These are phyloP conservation scores for Yamadazyma diddensiae DNA, from an alignment of 1,139 yeast species.

Conservation along the genomic window DNA sequence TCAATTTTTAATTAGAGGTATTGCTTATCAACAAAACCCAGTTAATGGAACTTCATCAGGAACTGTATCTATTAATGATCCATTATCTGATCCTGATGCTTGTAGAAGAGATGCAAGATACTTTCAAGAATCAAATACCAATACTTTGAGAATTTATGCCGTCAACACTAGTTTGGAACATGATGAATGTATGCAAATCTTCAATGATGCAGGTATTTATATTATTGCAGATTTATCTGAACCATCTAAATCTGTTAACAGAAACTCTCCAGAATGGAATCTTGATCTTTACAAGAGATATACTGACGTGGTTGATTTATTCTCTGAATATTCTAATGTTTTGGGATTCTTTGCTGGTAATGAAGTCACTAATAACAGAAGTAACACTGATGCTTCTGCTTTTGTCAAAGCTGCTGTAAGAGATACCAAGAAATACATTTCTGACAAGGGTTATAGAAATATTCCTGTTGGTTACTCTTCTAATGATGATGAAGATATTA, in stretches of 20 bases:
- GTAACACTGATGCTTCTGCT: slow-evolving; percentile 77
- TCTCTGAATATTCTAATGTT: slow-evolving; percentile 70
- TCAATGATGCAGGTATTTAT: slow-evolving; percentile 74
- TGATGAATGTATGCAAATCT: slow-evolving; percentile 60
- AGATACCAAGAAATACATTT: slow-evolving; percentile 75
- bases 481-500: slow-evolving; percentile 72
- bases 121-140: slow-evolving; percentile 57
- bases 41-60: slow-evolving; percentile 29
- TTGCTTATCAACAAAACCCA: slow-evolving; percentile 46
- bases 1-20: slow-evolving; percentile 44
- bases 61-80: slow-evolving; percentile 52
- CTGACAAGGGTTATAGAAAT: slow-evolving; percentile 58
- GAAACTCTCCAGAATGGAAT: slow-evolving; percentile 62
- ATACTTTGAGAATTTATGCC: slow-evolving; percentile 73
- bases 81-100: slow-evolving; percentile 64
- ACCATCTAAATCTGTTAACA: slow-evolving; percentile 61
- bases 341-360: slow-evolving; percentile 91
- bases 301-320: slow-evolving; percentile 67
- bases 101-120: slow-evolving; percentile 83
- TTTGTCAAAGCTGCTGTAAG: slow-evolving; percentile 88
- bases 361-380: slow-evolving; percentile 74
- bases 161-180: slow-evolving; percentile 64
- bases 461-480: slow-evolving; percentile 92
- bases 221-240: slow-evolving; percentile 75
- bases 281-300: slow-evolving; percentile 67